Conservation (phyloP, 2,329 filamentous ascomycete genomes). For the Colletotrichum acutatum region DNA sequence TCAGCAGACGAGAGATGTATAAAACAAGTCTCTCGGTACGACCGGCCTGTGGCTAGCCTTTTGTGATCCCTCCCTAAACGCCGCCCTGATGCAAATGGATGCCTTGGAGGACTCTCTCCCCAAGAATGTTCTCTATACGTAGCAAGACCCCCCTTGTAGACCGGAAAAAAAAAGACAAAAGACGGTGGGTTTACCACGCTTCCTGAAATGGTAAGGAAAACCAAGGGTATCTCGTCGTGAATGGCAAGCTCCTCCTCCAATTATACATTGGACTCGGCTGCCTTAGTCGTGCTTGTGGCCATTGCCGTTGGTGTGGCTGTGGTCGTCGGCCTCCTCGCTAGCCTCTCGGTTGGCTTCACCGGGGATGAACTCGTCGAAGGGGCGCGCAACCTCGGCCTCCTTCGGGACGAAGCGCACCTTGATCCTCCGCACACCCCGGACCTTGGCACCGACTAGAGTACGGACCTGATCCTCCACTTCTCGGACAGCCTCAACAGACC, state of each 20-base stretch:
- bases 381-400: slow-evolving; percentile 62
- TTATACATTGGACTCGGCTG: slow-evolving; percentile 6
- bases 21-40: slow-evolving; percentile 18
- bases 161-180: slow-evolving; percentile 11
- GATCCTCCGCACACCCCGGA: slow-evolving; percentile 85
- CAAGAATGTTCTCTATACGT: slow-evolving; percentile 24
- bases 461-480: slow-evolving; percentile 80
- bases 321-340: slow-evolving; percentile 60
- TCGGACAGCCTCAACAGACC: slow-evolving; percentile 78
- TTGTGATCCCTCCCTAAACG: slow-evolving; percentile 26
- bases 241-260: slow-evolving; percentile 27
- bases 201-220: slow-evolving; percentile 21
- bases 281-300: slow-evolving; percentile 43
- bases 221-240: slow-evolving; percentile 35
- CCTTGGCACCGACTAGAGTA: slow-evolving; percentile 76
- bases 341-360: slow-evolving; percentile 73
- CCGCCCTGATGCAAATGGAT: slow-evolving; percentile 31
- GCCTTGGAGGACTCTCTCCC: slow-evolving; percentile 11
- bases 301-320: slow-evolving; percentile 50
- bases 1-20: background rate
- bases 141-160: background rate
- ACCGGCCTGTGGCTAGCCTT: slow-evolving; percentile 24
- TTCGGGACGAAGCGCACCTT: slow-evolving; percentile 85
- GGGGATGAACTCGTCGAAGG: slow-evolving; percentile 82
- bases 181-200: slow-evolving; percentile 11